These are phyloP conservation scores for Melianthus villosus DNA, from an alignment of 441 rosid species.

Conservation along the genomic window DNA sequence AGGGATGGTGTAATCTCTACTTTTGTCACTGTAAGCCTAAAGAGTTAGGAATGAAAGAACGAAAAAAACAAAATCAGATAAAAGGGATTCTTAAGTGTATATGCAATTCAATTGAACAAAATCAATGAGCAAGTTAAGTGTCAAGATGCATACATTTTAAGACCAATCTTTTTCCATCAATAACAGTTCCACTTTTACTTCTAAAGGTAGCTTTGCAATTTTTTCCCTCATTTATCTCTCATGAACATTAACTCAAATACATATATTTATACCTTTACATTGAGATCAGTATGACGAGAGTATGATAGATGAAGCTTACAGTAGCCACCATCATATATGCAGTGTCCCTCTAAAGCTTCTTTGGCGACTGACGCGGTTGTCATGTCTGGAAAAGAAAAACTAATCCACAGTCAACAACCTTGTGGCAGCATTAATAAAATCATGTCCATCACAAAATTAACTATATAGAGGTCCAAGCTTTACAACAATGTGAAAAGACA, in stretches of 20 bases:
- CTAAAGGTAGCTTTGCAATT: slow-evolving; percentile 20
- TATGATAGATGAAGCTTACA: slow-evolving; percentile 99
- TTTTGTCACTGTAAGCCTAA: slow-evolving; percentile 83
- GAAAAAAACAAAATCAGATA: too few species aligned
- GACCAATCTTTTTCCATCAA: slow-evolving; percentile 25
- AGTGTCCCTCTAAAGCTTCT: slow-evolving; percentile 92
- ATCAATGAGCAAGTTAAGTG: slow-evolving; percentile 13
- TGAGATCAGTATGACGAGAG: slow-evolving; percentile 99
- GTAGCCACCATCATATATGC: slow-evolving; percentile 99
- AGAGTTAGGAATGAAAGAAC: background rate
- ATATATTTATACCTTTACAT: slow-evolving; percentile 88
- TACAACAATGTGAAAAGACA: too few species aligned
- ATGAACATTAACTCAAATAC: slow-evolving; percentile 45
- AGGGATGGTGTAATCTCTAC: slow-evolving; percentile 85
- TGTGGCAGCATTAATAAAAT: too few species aligned
- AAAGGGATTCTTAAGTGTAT: too few species aligned
- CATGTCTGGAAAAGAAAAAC: slow-evolving; percentile 36
- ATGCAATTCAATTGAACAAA: background rate
- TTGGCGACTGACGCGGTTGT: slow-evolving; percentile 76
- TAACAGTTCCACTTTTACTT: slow-evolving; percentile 23
- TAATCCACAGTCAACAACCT: slow-evolving; percentile 5
- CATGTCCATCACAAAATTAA: too few species aligned
- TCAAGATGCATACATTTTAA: slow-evolving; percentile 38
- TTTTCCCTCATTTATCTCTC: slow-evolving; percentile 16
- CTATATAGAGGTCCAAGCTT: too few species aligned